phyloP scores from a whole-genome alignment of 345 rosid genomes.

The Kandelia obovata region DNA sequence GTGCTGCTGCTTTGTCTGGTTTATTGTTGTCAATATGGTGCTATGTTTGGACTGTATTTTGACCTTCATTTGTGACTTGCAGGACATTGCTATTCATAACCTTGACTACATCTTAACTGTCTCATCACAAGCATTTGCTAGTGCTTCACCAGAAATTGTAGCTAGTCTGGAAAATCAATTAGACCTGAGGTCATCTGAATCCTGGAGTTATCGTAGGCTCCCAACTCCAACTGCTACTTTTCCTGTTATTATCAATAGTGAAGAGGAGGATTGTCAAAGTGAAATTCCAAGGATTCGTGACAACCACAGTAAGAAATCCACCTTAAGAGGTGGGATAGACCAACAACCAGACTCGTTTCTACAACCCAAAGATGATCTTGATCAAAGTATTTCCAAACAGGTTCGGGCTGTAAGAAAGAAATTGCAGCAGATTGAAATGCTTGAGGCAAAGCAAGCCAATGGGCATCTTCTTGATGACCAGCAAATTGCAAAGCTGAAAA shows the following conservation, averaged over 20 bases:
- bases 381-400: conserved; percentile 49
- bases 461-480: conserved; percentile 86
- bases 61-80: conserved; percentile 27
- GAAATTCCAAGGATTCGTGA: conserved; percentile 63
- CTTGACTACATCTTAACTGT: conserved; percentile 75
- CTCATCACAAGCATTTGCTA: conserved; percentile 65
- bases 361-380: conserved; percentile 49
- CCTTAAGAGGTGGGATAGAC: conserved; percentile 23
- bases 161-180: conserved; percentile 74
- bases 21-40: not conserved
- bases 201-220: conserved; percentile 82
- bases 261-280: conserved; percentile 71
- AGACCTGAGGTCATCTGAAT: conserved; percentile 77
- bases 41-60: not conserved
- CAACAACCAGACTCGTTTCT: conserved; percentile 55
- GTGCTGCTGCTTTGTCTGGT: not conserved
- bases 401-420: conserved; percentile 80
- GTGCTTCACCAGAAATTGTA: conserved; percentile 65
- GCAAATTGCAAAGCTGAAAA: conserved; percentile 84
- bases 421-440: conserved; percentile 94
- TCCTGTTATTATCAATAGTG: conserved; percentile 69
- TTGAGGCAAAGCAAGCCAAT: conserved; percentile 63
- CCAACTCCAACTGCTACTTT: conserved; percentile 86
- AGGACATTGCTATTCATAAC: conserved; percentile 82
- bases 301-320: conserved; percentile 32